Evolutionary conservation across 2,329 filamentous ascomycete species (phyloP), one percentile per base, ranked within the genome.

Genomic region (Immersiporthe knoxdaviesiana): DNA sequence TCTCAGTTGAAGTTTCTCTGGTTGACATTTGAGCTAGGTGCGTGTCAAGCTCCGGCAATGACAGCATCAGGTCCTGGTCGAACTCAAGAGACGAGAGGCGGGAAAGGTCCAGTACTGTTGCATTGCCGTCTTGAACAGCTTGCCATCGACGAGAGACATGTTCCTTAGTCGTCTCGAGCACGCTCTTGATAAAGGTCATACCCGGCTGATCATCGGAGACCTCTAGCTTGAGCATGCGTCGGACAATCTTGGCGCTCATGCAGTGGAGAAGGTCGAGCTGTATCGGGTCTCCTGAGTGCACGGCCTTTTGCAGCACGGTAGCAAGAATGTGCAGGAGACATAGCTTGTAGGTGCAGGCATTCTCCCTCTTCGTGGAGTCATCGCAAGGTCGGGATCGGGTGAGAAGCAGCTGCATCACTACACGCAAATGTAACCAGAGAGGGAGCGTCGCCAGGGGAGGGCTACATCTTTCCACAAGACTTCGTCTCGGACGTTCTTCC

Each of bases 401-500:
- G 27, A 71, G 70, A 0, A 64, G 12, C 0, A 69, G 44, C 62
- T 73, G 72, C 62, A 73, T 54, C 3, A 66, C 54, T 8, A 72
- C 69, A 0, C 73, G 65, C 3, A 69, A 12, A 21, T 73, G 67
- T 1, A 73, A 54, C 70, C 69, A 74, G 10, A 68, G 50, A 1
- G 71, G 68, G 69, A 73, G 27, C 73, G 63, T 4, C 67, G 66
- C 73, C 71, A 74, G 3, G 73, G 69, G 30, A 60, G 58, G 6
- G 3, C 4, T 14, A 64, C 62, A 1, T 69, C 61, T 2, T 72
- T 69, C 78, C 80, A 88, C 12, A 85, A 68, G 0, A 88, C 81
- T 18, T 89, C 86, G 52, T 89, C 86, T 1, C 85, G 82, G 0
- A 84, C 85, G 39, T 84, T 78, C 69, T 89, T 90, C 58, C 71